phyloP scores from a whole-genome alignment of 768 basidiomycete genomes.

The Mycena venus region DNA sequence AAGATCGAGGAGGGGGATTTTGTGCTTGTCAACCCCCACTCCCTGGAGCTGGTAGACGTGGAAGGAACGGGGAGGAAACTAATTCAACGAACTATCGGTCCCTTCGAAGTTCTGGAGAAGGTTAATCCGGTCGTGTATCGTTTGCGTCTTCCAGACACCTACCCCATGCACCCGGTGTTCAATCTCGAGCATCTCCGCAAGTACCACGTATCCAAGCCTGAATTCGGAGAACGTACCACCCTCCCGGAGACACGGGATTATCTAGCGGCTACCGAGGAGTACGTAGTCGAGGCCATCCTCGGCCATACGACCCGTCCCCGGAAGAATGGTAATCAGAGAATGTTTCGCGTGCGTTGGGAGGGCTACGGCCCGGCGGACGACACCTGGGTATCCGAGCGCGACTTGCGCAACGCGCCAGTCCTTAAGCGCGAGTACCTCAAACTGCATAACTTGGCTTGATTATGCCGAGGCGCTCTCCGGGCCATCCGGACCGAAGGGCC shows the following conservation, averaged over 20 bases:
- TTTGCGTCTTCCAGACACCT: slow-evolving; percentile 5
- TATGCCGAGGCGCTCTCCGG: too few relatives aligned
- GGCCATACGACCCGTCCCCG: background rate
- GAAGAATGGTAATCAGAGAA: background rate
- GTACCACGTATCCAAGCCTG: too few relatives aligned
- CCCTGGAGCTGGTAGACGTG: too few relatives aligned
- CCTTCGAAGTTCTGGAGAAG: slow-evolving; percentile 31
- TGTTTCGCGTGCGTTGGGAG: background rate
- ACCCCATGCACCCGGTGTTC: slow-evolving; percentile 23
- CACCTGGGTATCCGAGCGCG: background rate
- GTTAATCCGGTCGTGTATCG: slow-evolving; percentile 26
- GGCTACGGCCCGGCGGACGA: background rate
- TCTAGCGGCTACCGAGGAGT: too few relatives aligned
- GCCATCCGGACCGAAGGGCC: too few relatives aligned
- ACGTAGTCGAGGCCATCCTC: too few relatives aligned
- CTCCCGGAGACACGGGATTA: too few relatives aligned
- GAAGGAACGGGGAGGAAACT: too few relatives aligned
- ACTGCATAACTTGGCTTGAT: background rate
- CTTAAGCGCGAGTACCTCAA: background rate
- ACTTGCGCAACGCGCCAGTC: background rate
- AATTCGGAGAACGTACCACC: too few relatives aligned
- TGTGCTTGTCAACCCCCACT: too few relatives aligned
- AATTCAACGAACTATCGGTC: too few relatives aligned
- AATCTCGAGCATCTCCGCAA: slow-evolving; percentile 23
- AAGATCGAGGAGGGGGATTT: too few relatives aligned